phyloP scores from a whole-genome alignment of 169 alveolate species.

The Plasmodium gallinaceum region DNA sequence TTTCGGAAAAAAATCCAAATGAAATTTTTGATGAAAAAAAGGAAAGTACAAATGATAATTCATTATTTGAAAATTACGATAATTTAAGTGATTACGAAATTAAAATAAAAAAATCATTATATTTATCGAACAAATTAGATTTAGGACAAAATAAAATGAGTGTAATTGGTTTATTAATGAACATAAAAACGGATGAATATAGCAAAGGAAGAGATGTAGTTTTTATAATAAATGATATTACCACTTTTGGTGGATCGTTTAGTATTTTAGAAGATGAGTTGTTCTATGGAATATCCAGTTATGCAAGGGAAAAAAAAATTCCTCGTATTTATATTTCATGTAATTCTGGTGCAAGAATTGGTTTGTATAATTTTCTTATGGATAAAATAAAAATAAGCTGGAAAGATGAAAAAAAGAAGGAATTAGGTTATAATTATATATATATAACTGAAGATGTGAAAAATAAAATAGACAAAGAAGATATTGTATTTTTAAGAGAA shows the following conservation, averaged over 20 bases:
- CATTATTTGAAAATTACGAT: slow-evolving; percentile 22
- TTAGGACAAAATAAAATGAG: slow-evolving; percentile 65
- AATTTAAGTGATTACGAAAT: slow-evolving; percentile 30
- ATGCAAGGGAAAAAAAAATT: slow-evolving; percentile 86
- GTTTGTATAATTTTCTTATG: slow-evolving; percentile 85
- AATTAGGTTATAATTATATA: slow-evolving; percentile 85
- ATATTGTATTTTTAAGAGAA: slow-evolving; percentile 81
- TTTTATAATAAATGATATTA: slow-evolving; percentile 88
- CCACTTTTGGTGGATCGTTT: slow-evolving; percentile 80
- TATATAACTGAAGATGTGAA: slow-evolving; percentile 84
- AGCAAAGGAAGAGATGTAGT: slow-evolving; percentile 88
- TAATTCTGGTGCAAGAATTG: slow-evolving; percentile 91
- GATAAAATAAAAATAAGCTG: slow-evolving; percentile 82
- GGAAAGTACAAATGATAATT: not conserved
- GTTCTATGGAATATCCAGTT: slow-evolving; percentile 85
- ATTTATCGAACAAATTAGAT: slow-evolving; percentile 30
- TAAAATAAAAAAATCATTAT: slow-evolving; percentile 35
- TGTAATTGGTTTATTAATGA: slow-evolving; percentile 56
- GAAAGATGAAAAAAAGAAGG: slow-evolving; percentile 84
- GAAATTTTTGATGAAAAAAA: not conserved
- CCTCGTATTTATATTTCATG: slow-evolving; percentile 89
- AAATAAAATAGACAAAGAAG: slow-evolving; percentile 75
- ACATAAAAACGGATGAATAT: slow-evolving; percentile 79
- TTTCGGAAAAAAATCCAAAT: not conserved
- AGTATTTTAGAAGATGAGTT: slow-evolving; percentile 80